Evolutionary conservation across 2,329 filamentous ascomycete species (phyloP), one percentile per base, ranked within the genome.

Genomic region (Ascochyta koolunga): DNA sequence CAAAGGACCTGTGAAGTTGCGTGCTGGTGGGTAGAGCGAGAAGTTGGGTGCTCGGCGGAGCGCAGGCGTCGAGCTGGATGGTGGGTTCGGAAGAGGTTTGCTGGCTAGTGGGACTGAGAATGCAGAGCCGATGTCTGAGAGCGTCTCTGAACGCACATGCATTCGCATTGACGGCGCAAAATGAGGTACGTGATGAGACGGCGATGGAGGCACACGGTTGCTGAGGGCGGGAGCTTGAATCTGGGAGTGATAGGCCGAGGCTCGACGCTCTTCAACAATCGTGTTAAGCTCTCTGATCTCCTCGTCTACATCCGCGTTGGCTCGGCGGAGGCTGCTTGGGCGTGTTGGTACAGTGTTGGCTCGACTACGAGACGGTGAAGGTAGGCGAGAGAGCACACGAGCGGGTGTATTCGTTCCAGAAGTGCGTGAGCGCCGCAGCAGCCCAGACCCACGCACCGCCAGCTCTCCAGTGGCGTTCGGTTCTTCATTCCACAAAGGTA

Each of bases 211-310:
- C 56, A 69, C 64, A 9, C 66, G 60, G 45, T 62, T 62, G 65
- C 61, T 59, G 35, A 70, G 55, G 7, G 64, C 56, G 2, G 72
- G 64, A 1, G 66, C 64, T n/a, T 67, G 63, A 19, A 64, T 65
- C 21, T 65, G 61, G 0, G 67, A 68, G 25, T 69, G 65, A 53
- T 71, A 72, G 8, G 70, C 69, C 41, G 75, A 76, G 24, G 73
- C 74, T n/a, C 77, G 68, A 15, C 74, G 73, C 60, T 80, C 77
- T 60, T 80, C 77, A 42, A 80, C 74, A 45, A 80, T 80, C 19
- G 76, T 79, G 65, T 81, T 80, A 50, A 80, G 73, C 61, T 80
- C 78, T 3, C 77, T 71, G 46, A 80, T 77, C 13, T 77, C 79
- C 31, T 75, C 72, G 29, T 81, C 79, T 8, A 80, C 66, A 40